phyloP scores from a whole-genome alignment of 371 early-diverging fungal genomes.

The Mycotypha africana region DNA sequence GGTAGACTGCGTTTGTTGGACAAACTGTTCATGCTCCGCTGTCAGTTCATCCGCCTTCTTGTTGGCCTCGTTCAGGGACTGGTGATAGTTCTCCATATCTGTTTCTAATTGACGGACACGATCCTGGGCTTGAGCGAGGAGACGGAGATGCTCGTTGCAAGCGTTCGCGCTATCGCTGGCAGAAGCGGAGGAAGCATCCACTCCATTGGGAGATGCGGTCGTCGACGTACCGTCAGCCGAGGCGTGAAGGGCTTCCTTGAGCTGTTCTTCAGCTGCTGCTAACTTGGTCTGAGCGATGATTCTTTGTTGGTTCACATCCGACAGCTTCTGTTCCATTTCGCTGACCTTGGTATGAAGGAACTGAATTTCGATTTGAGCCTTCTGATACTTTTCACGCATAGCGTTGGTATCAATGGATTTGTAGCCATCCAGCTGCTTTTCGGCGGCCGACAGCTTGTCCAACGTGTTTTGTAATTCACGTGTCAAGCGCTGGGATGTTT shows the following conservation, averaged over 20 bases:
- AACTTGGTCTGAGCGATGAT: constrained; percentile 14
- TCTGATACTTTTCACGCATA: constrained; percentile 6
- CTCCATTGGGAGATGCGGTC: background rate
- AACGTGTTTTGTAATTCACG: constrained; percentile 8
- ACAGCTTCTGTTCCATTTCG: constrained; percentile 7
- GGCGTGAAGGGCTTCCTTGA: background rate
- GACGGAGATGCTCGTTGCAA: constrained; percentile 5
- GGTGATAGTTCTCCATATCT: constrained; percentile 4
- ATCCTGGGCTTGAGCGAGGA: constrained; percentile 9
- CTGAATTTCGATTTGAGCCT: constrained; percentile 2
- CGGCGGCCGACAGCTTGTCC: background rate
- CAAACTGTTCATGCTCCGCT: constrained; percentile 1
- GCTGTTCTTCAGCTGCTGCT: constrained; percentile 6
- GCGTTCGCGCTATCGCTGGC: background rate
- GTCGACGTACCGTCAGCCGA: too few species aligned
- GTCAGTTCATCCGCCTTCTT: background rate
- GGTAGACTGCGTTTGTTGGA: background rate
- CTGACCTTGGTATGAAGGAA: constrained; percentile 8
- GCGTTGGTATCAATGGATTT: constrained; percentile 7
- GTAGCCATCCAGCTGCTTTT: constrained; percentile 8
- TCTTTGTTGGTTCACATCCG: constrained; percentile 7
- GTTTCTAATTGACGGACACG: constrained; percentile 8
- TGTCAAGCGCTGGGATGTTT: background rate
- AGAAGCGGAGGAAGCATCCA: too few species aligned
- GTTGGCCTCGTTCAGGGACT: background rate